Conservation (phyloP, 345 rosid genomes). For the Brassica incana region DNA sequence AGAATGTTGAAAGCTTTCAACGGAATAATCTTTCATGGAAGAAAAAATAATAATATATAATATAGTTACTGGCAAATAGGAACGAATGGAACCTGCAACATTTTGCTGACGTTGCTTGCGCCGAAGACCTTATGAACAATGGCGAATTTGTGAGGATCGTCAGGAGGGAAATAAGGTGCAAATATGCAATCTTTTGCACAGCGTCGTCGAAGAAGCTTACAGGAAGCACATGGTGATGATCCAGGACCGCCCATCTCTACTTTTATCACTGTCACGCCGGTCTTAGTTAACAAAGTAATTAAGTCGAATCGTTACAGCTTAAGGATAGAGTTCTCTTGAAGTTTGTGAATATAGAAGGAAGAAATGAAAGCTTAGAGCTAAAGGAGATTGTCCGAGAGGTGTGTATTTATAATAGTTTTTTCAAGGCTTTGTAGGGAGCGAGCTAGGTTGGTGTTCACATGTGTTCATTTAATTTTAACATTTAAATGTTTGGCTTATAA, state of each 20-base stretch:
- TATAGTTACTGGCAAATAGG: background rate
- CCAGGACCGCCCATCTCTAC: conserved; percentile 47
- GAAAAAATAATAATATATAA: background rate
- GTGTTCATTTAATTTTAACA: conserved; percentile 41
- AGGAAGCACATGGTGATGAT: conserved; percentile 83
- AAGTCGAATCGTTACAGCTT: background rate
- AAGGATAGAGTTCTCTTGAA: conserved; percentile 2
- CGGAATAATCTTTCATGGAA: background rate
- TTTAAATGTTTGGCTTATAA: background rate
- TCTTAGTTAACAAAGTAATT: background rate
- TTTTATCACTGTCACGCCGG: background rate
- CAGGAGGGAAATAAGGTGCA: conserved; percentile 68
- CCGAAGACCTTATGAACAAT: conserved; percentile 88
- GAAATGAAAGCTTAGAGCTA: conserved; percentile 39
- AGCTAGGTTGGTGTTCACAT: conserved; percentile 25
- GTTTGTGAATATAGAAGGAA: conserved; percentile 12
- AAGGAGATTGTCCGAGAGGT: conserved; percentile 37
- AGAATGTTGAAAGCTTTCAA: conserved; percentile 15
- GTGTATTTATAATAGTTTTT: conserved; percentile 54
- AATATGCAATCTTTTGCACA: conserved; percentile 83
- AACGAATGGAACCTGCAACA: conserved; percentile 65
- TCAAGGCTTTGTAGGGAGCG: conserved; percentile 12
- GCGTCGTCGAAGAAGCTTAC: conserved; percentile 76
- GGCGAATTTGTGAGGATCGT: conserved; percentile 51
- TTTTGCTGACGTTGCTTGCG: conserved; percentile 86